phyloP scores from a whole-genome alignment of 352 stramenopile species.

The Phytophthora constricta region DNA sequence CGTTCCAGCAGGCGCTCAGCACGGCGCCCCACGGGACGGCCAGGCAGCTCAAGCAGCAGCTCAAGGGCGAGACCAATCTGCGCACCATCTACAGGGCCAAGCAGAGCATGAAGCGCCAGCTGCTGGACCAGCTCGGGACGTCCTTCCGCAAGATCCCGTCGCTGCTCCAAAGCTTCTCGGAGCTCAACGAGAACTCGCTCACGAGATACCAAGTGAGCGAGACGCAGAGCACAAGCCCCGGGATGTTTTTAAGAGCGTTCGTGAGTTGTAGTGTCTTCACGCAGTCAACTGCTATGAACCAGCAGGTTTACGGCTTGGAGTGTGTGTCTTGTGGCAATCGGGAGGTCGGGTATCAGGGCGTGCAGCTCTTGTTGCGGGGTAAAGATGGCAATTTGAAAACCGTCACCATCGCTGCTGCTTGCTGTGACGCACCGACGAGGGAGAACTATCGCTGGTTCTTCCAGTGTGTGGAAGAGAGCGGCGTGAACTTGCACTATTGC shows the following conservation, averaged over 20 bases:
- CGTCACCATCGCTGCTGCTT: conserved; percentile 48
- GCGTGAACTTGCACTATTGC: conserved; percentile 49
- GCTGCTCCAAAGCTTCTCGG: conserved; percentile 41
- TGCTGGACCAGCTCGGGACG: conserved; percentile 39
- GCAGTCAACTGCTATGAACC: conserved; percentile 44
- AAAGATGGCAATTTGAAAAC: conserved; percentile 63
- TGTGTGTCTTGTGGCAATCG: conserved; percentile 36
- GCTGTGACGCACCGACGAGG: conserved; percentile 39
- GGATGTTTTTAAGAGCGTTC: conserved; percentile 52
- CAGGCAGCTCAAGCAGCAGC: conserved; percentile 38
- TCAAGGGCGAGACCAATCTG: conserved; percentile 50
- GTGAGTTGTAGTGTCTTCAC: conserved; percentile 58
- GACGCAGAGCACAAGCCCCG: conserved; percentile 23
- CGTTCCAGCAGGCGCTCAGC: conserved; percentile 47
- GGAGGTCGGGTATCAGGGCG: conserved; percentile 46
- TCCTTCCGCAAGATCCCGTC: conserved; percentile 55
- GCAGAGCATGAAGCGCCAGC: conserved; percentile 44
- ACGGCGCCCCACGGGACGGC: conserved; percentile 41
- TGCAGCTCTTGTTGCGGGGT: conserved; percentile 56
- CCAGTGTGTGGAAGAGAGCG: conserved; percentile 41
- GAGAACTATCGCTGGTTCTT: conserved; percentile 71
- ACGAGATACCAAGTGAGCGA: conserved; percentile 33
- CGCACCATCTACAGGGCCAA: conserved; percentile 69
- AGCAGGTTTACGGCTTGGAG: conserved; percentile 64
- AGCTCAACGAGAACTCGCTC: conserved; percentile 48